phyloP scores from a whole-genome alignment of 1,284 basidiomycete genomes.

The Melampsora americana region DNA sequence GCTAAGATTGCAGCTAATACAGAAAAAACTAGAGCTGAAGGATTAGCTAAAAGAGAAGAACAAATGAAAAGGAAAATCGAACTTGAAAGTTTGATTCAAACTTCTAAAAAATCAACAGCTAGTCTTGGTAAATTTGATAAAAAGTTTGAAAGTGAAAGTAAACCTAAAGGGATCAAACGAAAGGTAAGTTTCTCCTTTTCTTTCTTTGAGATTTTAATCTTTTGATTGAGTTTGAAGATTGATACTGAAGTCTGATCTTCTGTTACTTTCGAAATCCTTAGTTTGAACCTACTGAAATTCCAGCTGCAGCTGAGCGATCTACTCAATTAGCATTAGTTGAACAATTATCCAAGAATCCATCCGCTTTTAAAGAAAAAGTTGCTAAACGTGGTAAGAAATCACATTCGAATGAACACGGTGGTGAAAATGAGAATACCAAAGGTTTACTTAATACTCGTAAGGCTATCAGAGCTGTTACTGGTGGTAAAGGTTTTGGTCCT shows the following conservation, averaged over 20 bases:
- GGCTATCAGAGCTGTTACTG: slow-evolving; percentile 50
- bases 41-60: slow-evolving; percentile 46
- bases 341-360: slow-evolving; percentile 64
- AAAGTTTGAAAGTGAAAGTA: slow-evolving; percentile 83
- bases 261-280: slow-evolving; percentile 52
- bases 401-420: background rate
- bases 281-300: slow-evolving; percentile 75
- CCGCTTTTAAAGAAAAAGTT: slow-evolving; percentile 62
- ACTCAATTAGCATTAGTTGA: slow-evolving; percentile 71
- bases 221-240: too few relatives aligned
- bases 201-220: background rate
- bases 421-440: background rate
- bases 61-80: slow-evolving; percentile 66
- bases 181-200: slow-evolving; percentile 63
- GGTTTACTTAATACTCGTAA: slow-evolving; percentile 50
- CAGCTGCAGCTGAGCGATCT: slow-evolving; percentile 67
- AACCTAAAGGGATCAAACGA: slow-evolving; percentile 79
- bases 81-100: slow-evolving; percentile 72
- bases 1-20: slow-evolving; percentile 47
- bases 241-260: slow-evolving; percentile 37
- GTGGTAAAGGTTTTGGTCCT: slow-evolving; percentile 43
- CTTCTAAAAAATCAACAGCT: slow-evolving; percentile 79
- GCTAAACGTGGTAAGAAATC: slow-evolving; percentile 35
- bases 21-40: slow-evolving; percentile 46
- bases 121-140: slow-evolving; percentile 85